These are phyloP conservation scores for Xylariomycetidae sp. DNA, from an alignment of 2,329 filamentous ascomycete genomes.

Conservation along the genomic window DNA sequence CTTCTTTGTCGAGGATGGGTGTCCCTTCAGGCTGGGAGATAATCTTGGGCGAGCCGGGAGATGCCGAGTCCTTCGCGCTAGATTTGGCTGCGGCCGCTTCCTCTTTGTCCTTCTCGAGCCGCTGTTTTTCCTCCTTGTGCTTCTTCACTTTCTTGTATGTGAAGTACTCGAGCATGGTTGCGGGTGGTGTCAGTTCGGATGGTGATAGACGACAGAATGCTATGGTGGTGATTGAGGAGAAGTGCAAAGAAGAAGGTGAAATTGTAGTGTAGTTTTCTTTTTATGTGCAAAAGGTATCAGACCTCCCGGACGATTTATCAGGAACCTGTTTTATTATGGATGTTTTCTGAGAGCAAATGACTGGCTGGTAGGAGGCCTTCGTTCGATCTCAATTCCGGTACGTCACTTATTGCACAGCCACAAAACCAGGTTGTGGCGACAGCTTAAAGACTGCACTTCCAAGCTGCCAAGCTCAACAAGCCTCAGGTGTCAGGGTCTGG, in stretches of 20 bases:
- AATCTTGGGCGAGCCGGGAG: slow-evolving; percentile 17
- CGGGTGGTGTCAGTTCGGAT: slow-evolving; percentile 3
- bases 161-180: slow-evolving; percentile 59
- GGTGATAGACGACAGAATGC: no score
- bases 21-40: slow-evolving; percentile 24
- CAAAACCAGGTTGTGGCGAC: slow-evolving; percentile 15
- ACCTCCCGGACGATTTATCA: no score
- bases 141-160: slow-evolving; percentile 60
- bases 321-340: slow-evolving; percentile 19
- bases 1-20: slow-evolving; percentile 50
- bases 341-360: slow-evolving; percentile 5
- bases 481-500: no score
- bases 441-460: no score
- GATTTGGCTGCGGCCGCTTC: slow-evolving; percentile 23
- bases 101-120: slow-evolving; percentile 21
- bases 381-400: slow-evolving; percentile 3
- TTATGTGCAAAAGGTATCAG: no score
- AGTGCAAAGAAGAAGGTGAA: no score
- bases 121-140: slow-evolving; percentile 45
- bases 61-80: slow-evolving; percentile 13
- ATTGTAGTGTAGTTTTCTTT: no score
- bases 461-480: no score
- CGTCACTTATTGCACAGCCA: slow-evolving; percentile 14
- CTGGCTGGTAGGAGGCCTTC: slow-evolving; percentile 10
- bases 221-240: no score